phyloP scores from a whole-genome alignment of 768 basidiomycete species.

The Termitomyces sp. region DNA sequence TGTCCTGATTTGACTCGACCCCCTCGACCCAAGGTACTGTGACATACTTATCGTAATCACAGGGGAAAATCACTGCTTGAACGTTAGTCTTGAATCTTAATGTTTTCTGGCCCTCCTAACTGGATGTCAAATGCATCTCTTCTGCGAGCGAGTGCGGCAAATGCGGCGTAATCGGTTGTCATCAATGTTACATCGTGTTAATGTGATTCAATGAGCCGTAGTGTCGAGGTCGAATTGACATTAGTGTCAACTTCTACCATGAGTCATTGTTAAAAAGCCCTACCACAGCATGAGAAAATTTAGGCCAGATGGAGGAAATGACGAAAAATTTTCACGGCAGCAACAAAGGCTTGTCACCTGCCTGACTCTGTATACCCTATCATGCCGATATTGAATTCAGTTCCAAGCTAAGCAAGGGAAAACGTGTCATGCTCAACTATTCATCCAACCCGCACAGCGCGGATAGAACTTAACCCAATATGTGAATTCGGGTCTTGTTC shows the following conservation, averaged over 20 bases:
- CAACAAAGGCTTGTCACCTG: conserved; percentile 4
- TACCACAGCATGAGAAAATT: background rate
- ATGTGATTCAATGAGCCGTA: background rate
- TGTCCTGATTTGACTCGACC: background rate
- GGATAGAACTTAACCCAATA: background rate
- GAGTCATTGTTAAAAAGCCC: background rate
- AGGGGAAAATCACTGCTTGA: background rate
- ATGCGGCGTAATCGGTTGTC: background rate
- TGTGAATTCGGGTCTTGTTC: background rate
- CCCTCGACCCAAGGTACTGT: background rate
- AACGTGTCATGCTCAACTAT: conserved; percentile 5
- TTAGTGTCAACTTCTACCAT: background rate
- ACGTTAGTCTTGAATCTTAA: background rate
- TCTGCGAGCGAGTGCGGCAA: background rate
- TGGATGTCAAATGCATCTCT: background rate
- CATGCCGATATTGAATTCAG: conserved; percentile 6
- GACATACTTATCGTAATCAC: background rate
- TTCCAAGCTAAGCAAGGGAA: background rate
- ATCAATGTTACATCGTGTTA: background rate
- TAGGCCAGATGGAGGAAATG: background rate
- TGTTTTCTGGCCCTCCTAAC: background rate
- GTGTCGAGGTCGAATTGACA: background rate
- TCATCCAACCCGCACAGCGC: background rate
- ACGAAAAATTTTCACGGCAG: background rate
- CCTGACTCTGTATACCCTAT: background rate